Evolutionary conservation across 257 asterid species (phyloP), one percentile per base, ranked within the genome.

Genomic region (Salvia splendens): DNA sequence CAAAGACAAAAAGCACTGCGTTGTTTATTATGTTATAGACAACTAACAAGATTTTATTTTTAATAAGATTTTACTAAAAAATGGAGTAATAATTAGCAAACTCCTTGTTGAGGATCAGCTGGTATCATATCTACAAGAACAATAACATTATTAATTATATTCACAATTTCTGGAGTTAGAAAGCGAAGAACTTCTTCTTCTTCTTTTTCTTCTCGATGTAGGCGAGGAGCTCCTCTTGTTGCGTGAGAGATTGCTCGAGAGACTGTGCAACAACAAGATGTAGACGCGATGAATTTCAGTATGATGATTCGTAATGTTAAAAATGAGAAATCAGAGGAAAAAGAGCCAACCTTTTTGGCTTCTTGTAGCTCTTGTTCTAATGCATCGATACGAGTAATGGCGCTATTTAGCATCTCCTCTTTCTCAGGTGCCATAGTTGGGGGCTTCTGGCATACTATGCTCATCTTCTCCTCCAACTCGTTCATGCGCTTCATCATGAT

Each of bases 401-500:
- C 99, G 24, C 54, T 77, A 4, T 78, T 84, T 30, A 94, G 83
- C 82, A 85, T 73, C 68, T 87, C 96, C 73, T 94, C 98, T 38
- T 89, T 90, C 68, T 90, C 96, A 5, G 90, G 89, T 8, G 95
- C 88, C 84, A 93, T 85, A 33, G 76, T 28, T 3, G 73, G 14
- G 6, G 94, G 86, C 83, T 90, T 85, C 30, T 74, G 83, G 72
- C 73, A 70, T 1, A 91, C 73, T 40, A 64, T 47, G 3, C 65
- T 69, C 74, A 94, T 65, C 78, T 82, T 88, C 66, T 94, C 99
- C 77, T 94, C 97, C n/a, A 91, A 66, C 45, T 91, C 96, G 17
- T 84, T 87, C 97, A 94, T 81, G 59, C 96, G 85, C 71, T 94
- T 94, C 84, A 94, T 76, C 97, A 91, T 81, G 80, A 75, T 84